These are phyloP conservation scores for Colletotrichum navitas DNA, from an alignment of 2,329 filamentous ascomycete species.

Conservation along the genomic window DNA sequence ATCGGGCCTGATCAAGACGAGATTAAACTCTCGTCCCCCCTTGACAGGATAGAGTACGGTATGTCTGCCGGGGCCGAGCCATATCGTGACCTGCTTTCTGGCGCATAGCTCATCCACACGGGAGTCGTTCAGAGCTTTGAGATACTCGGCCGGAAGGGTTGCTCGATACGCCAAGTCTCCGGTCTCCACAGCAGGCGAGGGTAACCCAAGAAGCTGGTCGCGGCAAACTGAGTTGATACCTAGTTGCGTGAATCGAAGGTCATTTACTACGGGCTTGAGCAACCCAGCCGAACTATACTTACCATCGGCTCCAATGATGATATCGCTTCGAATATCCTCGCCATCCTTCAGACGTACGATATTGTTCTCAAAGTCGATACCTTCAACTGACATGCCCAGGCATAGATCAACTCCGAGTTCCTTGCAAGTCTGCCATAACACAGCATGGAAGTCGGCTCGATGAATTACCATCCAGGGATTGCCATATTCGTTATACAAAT, in stretches of 20 bases:
- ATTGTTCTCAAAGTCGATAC: slow-evolving; percentile 21
- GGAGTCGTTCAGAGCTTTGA: slow-evolving; percentile 20
- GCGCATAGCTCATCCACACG: slow-evolving; percentile 15
- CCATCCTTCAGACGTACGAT: slow-evolving; percentile 13
- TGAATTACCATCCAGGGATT: slow-evolving; percentile 24
- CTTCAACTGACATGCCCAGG: slow-evolving; percentile 12
- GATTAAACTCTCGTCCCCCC: slow-evolving; percentile 22
- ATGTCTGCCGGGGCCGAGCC: slow-evolving; percentile 26
- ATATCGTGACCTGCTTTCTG: slow-evolving; percentile 23
- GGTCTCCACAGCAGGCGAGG: slow-evolving; percentile 13
- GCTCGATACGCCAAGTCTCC: slow-evolving; percentile 29
- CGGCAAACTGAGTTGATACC: slow-evolving; percentile 26
- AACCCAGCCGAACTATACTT: background rate
- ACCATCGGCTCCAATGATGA: slow-evolving; percentile 31
- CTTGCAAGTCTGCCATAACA: slow-evolving; percentile 14
- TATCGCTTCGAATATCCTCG: slow-evolving; percentile 18
- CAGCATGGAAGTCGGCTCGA: slow-evolving; percentile 26
- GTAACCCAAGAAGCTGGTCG: slow-evolving; percentile 16
- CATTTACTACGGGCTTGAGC: background rate
- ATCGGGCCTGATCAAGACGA: slow-evolving; percentile 11
- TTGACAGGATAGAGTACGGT: slow-evolving; percentile 22
- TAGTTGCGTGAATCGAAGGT: background rate
- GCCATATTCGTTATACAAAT: background rate
- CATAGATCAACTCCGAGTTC: slow-evolving; percentile 17
- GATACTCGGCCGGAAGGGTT: background rate